Evolutionary conservation across 83 land plant genomes (phyloP), one percentile per base, ranked within the genome.

Genomic region (Picea abies): DNA sequence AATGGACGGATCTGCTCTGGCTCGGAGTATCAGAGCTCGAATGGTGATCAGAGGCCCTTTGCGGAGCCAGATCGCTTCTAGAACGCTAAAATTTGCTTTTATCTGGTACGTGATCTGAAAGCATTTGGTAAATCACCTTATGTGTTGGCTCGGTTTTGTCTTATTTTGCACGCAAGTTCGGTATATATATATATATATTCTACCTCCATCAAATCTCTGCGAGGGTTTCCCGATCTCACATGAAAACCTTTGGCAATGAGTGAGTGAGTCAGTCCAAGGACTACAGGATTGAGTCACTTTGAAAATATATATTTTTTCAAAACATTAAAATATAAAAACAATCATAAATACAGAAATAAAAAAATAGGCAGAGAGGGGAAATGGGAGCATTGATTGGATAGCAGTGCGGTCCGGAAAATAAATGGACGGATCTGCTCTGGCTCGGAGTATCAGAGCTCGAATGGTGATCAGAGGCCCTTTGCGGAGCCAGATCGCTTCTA

Each of bases 1-100:
- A n/a, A 73, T 73, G 71, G 22, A 44, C 47, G 58, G 77, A 73
- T 73, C 77, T 73, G 75, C 23, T 15, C 25, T 37, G 20, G 76
- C n/a, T 32, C 7, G 56, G 25, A n/a, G 77, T 49, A 73, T 73
- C 58, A 70, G 77, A 73, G 58, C 15, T 56, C 58, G 58, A 56
- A 56, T 56, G 58, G 58, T 56, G 77, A 73, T 73, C 77, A 37
- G 77, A 73, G 77, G 15, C 25, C 56, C 19, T 73, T 10, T 20
- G 26, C 58, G n/a, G 19, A 12, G 58, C 25, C 77, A 22, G 58
- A 73, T 44, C 77, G 23, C 11, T 73, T 9, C 12, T 25, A 73
- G 1, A 44, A 9, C 11, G 77, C 47, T 52, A 20, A 39, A 44
- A 39, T 47, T 73, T 73, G 26, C 56, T 73, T 49, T 12, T 47